Conservation (phyloP, 1,284 basidiomycete species). For the Golubevia sp. region DNA sequence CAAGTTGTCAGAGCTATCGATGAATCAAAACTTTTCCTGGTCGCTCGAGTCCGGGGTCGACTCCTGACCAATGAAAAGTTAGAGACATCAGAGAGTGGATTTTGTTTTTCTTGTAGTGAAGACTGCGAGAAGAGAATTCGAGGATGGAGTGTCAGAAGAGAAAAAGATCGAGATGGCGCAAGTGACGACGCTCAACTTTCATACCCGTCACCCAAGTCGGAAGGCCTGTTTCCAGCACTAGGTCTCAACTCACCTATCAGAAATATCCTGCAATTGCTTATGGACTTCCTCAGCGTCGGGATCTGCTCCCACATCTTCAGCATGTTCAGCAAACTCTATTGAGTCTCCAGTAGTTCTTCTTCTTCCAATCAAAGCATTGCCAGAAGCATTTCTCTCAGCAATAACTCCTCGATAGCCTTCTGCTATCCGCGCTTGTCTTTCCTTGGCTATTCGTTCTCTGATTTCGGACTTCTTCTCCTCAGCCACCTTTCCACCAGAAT, state of each 20-base stretch:
- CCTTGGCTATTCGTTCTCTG: background rate
- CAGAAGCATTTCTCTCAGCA: background rate
- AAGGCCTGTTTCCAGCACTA: background rate
- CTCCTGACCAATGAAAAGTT: slow-evolving; percentile 17
- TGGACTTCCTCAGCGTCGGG: slow-evolving; percentile 22
- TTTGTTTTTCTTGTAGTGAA: background rate
- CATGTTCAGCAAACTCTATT: slow-evolving; percentile 11
- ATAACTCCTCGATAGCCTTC: slow-evolving; percentile 3
- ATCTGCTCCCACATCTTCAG: slow-evolving; percentile 19
- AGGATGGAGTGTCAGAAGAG: background rate
- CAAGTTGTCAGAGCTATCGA: no score
- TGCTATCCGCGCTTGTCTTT: slow-evolving; percentile 4
- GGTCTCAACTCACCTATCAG: slow-evolving; percentile 14
- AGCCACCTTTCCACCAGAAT: background rate
- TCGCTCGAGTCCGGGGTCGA: slow-evolving; percentile 17
- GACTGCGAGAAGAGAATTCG: background rate
- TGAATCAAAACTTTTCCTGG: slow-evolving; percentile 27
- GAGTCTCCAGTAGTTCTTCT: slow-evolving; percentile 7
- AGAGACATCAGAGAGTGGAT: slow-evolving; percentile 7
- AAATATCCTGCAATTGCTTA: slow-evolving; percentile 14
- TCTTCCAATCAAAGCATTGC: background rate
- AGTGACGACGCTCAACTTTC: no score
- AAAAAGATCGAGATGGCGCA: background rate
- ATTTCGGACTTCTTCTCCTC: background rate
- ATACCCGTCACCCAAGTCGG: slow-evolving; percentile 1